Conservation (phyloP, 2,329 filamentous ascomycete genomes). For the Ophioceras dolichostomum region DNA sequence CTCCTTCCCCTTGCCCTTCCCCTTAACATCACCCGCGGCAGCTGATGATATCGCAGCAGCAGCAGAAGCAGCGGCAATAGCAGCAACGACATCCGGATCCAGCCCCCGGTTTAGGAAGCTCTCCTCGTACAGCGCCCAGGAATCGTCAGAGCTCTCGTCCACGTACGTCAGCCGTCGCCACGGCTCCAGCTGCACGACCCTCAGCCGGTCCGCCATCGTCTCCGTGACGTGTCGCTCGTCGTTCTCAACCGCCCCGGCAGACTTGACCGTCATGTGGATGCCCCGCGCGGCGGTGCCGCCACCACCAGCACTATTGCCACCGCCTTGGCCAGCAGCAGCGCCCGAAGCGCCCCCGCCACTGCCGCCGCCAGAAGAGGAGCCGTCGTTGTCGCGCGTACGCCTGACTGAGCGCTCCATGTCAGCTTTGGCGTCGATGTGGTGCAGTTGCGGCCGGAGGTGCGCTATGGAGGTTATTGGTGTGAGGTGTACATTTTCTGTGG, state of each 20-base stretch:
- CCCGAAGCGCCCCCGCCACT: conserved; percentile 19
- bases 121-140: conserved; percentile 66
- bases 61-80: too few relatives aligned
- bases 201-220: conserved; percentile 65
- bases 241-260: conserved; percentile 44
- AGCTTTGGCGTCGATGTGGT: conserved; percentile 76
- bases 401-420: conserved; percentile 48
- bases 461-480: conserved; percentile 74
- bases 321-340: conserved; percentile 21
- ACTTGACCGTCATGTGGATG: conserved; percentile 81
- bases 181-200: conserved; percentile 65
- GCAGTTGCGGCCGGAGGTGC: conserved; percentile 81
- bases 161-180: conserved; percentile 74
- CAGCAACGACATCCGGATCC: too few relatives aligned
- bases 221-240: conserved; percentile 51
- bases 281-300: conserved; percentile 47
- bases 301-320: conserved; percentile 18
- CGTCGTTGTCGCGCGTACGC: conserved; percentile 3
- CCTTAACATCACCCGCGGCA: too few relatives aligned
- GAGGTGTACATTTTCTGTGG: conserved; percentile 68
- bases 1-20: conserved; percentile 1
- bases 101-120: conserved; percentile 46
- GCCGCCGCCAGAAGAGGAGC: conserved; percentile 18
- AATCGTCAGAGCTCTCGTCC: conserved; percentile 65
- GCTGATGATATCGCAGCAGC: too few relatives aligned